Conservation (phyloP, 345 rosid species). For the Erodium maritimum region DNA sequence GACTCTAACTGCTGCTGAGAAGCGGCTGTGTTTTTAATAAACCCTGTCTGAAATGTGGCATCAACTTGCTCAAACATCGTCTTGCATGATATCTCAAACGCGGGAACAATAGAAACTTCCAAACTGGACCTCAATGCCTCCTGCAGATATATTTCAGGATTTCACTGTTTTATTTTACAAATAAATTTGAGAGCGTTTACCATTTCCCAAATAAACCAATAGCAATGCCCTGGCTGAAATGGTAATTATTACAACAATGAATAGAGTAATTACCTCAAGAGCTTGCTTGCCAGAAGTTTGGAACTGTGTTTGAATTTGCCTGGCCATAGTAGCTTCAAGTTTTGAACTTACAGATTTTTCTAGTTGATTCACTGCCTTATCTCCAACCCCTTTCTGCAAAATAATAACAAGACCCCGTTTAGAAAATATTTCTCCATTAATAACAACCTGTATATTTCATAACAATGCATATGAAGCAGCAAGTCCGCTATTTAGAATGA, state of each 20-base stretch:
- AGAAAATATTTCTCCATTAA: not conserved
- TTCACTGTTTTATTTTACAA: not conserved
- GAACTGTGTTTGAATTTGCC: conserved; percentile 70
- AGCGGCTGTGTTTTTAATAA: conserved; percentile 38
- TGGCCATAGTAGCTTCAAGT: conserved; percentile 46
- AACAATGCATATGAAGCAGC: not conserved
- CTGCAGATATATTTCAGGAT: conserved; percentile 22
- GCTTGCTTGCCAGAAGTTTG: conserved; percentile 70
- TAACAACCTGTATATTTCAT: not conserved
- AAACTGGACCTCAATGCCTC: conserved; percentile 48
- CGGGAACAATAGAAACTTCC: conserved; percentile 59
- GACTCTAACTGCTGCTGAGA: conserved; percentile 62
- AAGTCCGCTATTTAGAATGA: not conserved
- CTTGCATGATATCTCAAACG: conserved; percentile 70
- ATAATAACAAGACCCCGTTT: conserved; percentile 5
- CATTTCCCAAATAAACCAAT: too few species aligned
- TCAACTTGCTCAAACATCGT: conserved; percentile 69
- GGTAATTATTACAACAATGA: not conserved
- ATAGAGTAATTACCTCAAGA: conserved; percentile 41
- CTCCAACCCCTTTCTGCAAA: conserved; percentile 66
- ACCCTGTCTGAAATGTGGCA: conserved; percentile 46
- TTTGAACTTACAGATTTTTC: conserved; percentile 55
- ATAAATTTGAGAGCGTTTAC: too few species aligned
- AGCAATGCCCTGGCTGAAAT: too few species aligned
- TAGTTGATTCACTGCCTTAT: conserved; percentile 48